phyloP scores from a whole-genome alignment of 225 moss, liverwort and hornwort species.

The Bryum argenteum region DNA sequence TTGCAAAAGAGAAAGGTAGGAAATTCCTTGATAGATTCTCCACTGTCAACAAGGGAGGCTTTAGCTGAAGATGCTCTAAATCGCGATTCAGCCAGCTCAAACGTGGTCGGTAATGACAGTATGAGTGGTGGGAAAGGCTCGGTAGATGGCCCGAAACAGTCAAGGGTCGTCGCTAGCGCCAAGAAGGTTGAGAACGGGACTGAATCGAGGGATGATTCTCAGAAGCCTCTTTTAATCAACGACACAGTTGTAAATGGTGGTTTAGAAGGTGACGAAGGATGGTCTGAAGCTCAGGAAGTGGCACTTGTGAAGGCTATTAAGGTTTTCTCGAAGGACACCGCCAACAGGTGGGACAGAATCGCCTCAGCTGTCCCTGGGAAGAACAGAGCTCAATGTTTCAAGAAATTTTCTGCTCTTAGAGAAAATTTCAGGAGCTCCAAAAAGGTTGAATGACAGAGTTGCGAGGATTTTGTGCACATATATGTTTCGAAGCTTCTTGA shows the following conservation, averaged over 20 bases:
- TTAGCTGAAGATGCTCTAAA: conserved; percentile 17
- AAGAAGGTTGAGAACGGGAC: conserved; percentile 35
- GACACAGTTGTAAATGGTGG: conserved; percentile 51
- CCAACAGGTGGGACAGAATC: conserved; percentile 91
- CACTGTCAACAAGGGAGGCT: conserved; percentile 80
- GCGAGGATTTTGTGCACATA: conserved; percentile 16
- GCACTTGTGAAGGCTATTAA: conserved; percentile 87
- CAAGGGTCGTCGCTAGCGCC: conserved; percentile 24
- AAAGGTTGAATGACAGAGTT: conserved; percentile 57
- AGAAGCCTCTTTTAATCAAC: conserved; percentile 34
- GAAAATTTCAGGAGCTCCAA: conserved; percentile 86
- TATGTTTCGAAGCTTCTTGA: conserved; percentile 1
- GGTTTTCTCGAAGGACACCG: conserved; percentile 79
- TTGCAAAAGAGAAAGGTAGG: conserved; percentile 74
- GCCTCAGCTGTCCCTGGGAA: conserved; percentile 84
- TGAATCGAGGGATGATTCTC: conserved; percentile 23
- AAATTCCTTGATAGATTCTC: conserved; percentile 65
- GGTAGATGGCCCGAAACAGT: conserved; percentile 29
- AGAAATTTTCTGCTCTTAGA: conserved; percentile 81
- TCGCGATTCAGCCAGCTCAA: conserved; percentile 17
- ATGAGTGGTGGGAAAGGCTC: conserved; percentile 3
- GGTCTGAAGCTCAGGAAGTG: conserved; percentile 85
- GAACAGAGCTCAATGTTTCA: conserved; percentile 80
- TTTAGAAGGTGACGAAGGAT: conserved; percentile 54
- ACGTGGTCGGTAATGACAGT: conserved; percentile 38